Evolutionary conservation across 2,329 filamentous ascomycete species (phyloP).

Genomic region (Botryotinia narcissicola): DNA sequence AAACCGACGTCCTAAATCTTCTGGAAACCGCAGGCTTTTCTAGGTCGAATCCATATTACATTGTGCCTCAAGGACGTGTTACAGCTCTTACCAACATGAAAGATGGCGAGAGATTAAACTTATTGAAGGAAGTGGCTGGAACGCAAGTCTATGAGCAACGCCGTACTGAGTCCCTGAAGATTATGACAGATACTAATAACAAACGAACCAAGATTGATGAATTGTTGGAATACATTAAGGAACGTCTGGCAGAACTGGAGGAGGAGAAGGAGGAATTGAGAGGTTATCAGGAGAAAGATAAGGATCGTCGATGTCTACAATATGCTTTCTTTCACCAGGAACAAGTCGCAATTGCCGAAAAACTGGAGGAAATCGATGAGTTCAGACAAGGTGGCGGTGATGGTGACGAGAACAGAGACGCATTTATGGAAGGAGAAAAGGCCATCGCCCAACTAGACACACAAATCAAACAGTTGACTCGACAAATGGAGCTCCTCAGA

Average conservation of each 20-base stretch:
- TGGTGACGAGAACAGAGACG: slow-evolving; percentile 74
- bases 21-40: slow-evolving; percentile 96
- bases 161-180: slow-evolving; percentile 87
- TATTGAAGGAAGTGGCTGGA: slow-evolving; percentile 96
- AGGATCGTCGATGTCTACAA: slow-evolving; percentile 85
- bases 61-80: slow-evolving; percentile 94
- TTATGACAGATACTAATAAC: slow-evolving; percentile 94
- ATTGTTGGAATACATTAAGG: slow-evolving; percentile 85
- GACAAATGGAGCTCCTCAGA: slow-evolving; percentile 78
- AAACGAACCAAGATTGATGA: slow-evolving; percentile 95
- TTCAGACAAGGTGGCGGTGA: slow-evolving; percentile 79
- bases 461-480: slow-evolving; percentile 75
- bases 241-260: slow-evolving; percentile 83
- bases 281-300: slow-evolving; percentile 91
- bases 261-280: slow-evolving; percentile 96
- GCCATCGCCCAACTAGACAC: slow-evolving; percentile 73
- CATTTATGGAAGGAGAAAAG: slow-evolving; percentile 75
- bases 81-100: slow-evolving; percentile 99
- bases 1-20: slow-evolving; percentile 90
- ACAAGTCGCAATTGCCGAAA: slow-evolving; percentile 72
- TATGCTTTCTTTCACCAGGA: slow-evolving; percentile 93
- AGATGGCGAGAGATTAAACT: slow-evolving; percentile 81
- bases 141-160: slow-evolving; percentile 96
- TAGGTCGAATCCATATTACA: slow-evolving; percentile 97
- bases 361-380: slow-evolving; percentile 80